Percentiles rank a stretch among this genome's conserved stretches.
Evolutionary conservation across 805 yeast species (phyloP).

Genomic region (Candida maltosa): DNA sequence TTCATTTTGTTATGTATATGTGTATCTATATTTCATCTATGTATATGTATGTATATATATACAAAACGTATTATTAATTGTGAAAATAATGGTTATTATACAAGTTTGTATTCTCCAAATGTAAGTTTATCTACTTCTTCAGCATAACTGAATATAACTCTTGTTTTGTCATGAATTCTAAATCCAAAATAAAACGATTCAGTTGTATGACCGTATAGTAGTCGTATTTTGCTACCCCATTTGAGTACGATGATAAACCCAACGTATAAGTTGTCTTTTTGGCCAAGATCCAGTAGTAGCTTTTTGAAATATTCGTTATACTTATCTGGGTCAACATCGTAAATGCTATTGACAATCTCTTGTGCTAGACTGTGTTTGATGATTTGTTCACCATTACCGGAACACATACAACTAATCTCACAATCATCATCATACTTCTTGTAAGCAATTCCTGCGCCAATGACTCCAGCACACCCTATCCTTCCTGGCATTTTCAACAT

Average conservation of each 20-base stretch:
- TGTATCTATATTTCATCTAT: constrained; percentile 1
- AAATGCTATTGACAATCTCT: constrained; percentile 12
- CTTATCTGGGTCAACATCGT: constrained; percentile 11
- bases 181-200: constrained; percentile 34
- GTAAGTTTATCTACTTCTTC: constrained; percentile 15
- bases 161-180: constrained; percentile 11
- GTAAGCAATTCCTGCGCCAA: constrained; percentile 43
- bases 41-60: constrained; percentile 7
- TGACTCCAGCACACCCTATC: constrained; percentile 51
- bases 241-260: constrained; percentile 26
- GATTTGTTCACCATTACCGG: constrained; percentile 60
- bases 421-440: constrained; percentile 12
- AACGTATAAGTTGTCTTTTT: constrained; percentile 19
- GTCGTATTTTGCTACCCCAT: background rate
- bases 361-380: constrained; percentile 41
- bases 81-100: background rate
- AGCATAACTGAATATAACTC: constrained; percentile 23
- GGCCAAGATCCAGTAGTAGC: constrained; percentile 11
- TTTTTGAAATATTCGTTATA: constrained; percentile 16
- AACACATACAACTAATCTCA: constrained; percentile 37
- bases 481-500: constrained; percentile 47
- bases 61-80: background rate
- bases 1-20: constrained; percentile 9
- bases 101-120: constrained; percentile 20
- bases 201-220: constrained; percentile 38